These are phyloP conservation scores for Saccharomycopsis hybrid DNA, from an alignment of 1,139 yeast genomes.

Conservation along the genomic window DNA sequence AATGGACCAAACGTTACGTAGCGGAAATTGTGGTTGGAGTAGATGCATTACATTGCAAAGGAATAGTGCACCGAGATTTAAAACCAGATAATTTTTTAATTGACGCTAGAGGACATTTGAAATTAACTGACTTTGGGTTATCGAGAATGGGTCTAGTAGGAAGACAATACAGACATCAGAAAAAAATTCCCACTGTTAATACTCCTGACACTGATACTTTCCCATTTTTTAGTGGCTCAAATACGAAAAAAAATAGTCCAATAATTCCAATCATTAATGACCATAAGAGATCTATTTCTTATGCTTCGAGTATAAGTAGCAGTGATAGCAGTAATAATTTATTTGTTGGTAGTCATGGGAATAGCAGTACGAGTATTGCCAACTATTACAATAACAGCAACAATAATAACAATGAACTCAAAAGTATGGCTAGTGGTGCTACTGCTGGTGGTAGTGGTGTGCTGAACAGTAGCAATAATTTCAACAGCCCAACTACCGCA, in stretches of 20 bases:
- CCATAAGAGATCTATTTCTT: constrained; percentile 19
- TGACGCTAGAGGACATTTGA: constrained; percentile 81
- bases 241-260: constrained; percentile 10
- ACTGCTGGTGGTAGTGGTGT: neutral
- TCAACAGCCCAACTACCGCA: constrained; percentile 24
- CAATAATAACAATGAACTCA: neutral
- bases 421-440: neutral
- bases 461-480: neutral
- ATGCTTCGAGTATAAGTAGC: constrained; percentile 20
- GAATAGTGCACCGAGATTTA: constrained; percentile 89
- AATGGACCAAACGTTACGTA: constrained; percentile 82
- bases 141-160: constrained; percentile 85
- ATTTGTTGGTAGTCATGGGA: neutral
- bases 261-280: constrained; percentile 13
- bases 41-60: constrained; percentile 78
- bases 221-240: constrained; percentile 1
- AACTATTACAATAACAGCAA: constrained; percentile 1
- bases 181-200: neutral
- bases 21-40: constrained; percentile 92
- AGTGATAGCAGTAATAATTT: constrained; percentile 16
- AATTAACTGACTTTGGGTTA: constrained; percentile 90
- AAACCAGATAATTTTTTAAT: constrained; percentile 92
- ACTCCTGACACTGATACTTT: constrained; percentile 8
- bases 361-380: neutral
- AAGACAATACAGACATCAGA: constrained; percentile 45